These are phyloP conservation scores for Hansfordia pulvinata DNA, from an alignment of 2,329 filamentous ascomycete genomes.

Conservation along the genomic window DNA sequence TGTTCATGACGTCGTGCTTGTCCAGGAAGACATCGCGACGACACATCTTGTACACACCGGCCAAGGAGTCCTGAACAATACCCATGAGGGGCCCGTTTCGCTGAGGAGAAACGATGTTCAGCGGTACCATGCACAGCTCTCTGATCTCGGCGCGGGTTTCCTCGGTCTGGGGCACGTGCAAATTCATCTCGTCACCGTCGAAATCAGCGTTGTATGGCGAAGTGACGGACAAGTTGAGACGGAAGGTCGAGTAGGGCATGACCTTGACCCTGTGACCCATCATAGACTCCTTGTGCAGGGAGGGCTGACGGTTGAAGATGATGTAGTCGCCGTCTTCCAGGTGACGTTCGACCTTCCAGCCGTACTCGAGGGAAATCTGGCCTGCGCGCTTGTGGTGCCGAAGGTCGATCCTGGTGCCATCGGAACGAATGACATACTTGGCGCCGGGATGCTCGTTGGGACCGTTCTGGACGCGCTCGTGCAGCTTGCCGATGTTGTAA, in stretches of 20 bases:
- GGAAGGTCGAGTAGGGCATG: conserved; percentile 98
- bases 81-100: conserved; percentile 97
- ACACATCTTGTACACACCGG: conserved; percentile 93
- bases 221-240: conserved; percentile 92
- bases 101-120: conserved; percentile 97
- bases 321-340: conserved; percentile 94
- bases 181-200: conserved; percentile 99
- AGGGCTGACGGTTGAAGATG: conserved; percentile 99
- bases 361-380: conserved; percentile 79
- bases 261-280: conserved; percentile 97
- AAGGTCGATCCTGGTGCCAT: conserved; percentile 88
- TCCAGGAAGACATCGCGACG: conserved; percentile 83
- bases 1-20: conserved; percentile 88
- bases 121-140: conserved; percentile 91
- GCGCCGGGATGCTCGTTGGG: conserved; percentile 92
- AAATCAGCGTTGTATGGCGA: conserved; percentile 99
- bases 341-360: conserved; percentile 98
- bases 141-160: conserved; percentile 91
- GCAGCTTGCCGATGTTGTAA: conserved; percentile 92
- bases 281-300: conserved; percentile 99
- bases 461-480: conserved; percentile 80
- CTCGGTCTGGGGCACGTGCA: conserved; percentile 96
- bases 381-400: conserved; percentile 83
- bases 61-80: conserved; percentile 96
- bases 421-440: conserved; percentile 88